Evolutionary conservation across 345 rosid species (phyloP), one percentile per base, ranked within the genome.

Genomic region (Corchorus capsularis): DNA sequence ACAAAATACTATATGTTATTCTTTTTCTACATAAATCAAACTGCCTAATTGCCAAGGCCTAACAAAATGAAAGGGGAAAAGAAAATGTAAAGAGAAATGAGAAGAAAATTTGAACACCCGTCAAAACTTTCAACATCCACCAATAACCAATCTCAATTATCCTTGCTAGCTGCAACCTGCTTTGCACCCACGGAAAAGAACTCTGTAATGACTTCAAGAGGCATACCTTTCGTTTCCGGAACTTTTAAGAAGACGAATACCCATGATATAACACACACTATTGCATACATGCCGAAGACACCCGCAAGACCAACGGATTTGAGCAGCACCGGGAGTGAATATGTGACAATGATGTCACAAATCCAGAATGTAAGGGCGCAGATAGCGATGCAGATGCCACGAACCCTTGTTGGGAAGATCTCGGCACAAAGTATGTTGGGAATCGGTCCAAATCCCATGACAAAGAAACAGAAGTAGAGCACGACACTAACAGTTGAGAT

Each of bases 181-280:
- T 85, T 91, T 43, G 93, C 97, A 39, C 98, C 99, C 20, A 96
- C 80, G 17, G 93, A 78, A 78, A 96, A 92, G 90, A 96, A 92
- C 86, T 94, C 98, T 0, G 93, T 81, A 35, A 96, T 92, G 73
- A 96, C 98, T 86, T 96, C 99, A 62, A 96, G 96, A 12, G 98
- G 99, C 98, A 96, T 96, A 63, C 97, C 98, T 74, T 94, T 94
- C 66, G 98, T 96, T 85, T 96, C 98, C 1, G 99, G 98, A 32
- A 92, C 93, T 85, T 91, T 89, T 68, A 87, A 54, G 90, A 77
- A 96, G 66, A 96, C 91, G 56, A 93, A 96, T 32, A 75, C 88
- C 87, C 89, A 86, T 0, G 98, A 80, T 62, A 96, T 66, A 71
- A 90, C 49, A 81, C 98, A 96, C 1, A 91, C 92, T 2, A 89